Percentiles rank a stretch among this genome's conserved stretches.
Evolutionary conservation across 768 basidiomycete species (phyloP).

Genomic region (Candolleomyces efflorescens): DNA sequence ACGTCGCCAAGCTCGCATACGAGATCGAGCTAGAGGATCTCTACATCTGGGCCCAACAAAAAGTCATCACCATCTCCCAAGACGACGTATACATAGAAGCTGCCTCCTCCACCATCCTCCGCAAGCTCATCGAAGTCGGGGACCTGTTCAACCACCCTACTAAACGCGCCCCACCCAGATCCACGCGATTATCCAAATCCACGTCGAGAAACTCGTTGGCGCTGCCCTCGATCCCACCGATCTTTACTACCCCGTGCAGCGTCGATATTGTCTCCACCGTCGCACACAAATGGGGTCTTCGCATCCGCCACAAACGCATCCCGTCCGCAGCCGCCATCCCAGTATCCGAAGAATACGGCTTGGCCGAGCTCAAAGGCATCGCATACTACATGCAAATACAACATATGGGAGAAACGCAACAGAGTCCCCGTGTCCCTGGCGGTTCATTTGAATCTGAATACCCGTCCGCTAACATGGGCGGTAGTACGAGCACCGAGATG

Average conservation of each 20-base stretch:
- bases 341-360: slow-evolving; percentile 27
- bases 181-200: too few species aligned
- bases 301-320: slow-evolving; percentile 24
- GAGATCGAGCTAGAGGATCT: slow-evolving; percentile 45
- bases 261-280: slow-evolving; percentile 17
- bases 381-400: slow-evolving; percentile 37
- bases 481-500: too few species aligned
- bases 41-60: slow-evolving; percentile 39
- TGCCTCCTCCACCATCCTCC: slow-evolving; percentile 31
- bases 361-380: slow-evolving; percentile 27
- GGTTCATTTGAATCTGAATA: too few species aligned
- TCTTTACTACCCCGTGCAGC: too few species aligned
- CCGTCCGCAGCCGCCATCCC: slow-evolving; percentile 36
- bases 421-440: too few species aligned
- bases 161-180: not conserved
- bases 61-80: slow-evolving; percentile 25
- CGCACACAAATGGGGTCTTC: slow-evolving; percentile 25
- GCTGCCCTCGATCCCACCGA: too few species aligned
- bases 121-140: slow-evolving; percentile 25
- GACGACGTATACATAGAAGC: slow-evolving; percentile 25
- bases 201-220: too few species aligned
- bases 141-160: slow-evolving; percentile 15
- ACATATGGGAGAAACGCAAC: slow-evolving; percentile 28
- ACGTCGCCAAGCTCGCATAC: slow-evolving; percentile 43
- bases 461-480: too few species aligned